Conservation (phyloP, 495 filamentous ascomycete species). For the Penicilliopsis zonata region DNA sequence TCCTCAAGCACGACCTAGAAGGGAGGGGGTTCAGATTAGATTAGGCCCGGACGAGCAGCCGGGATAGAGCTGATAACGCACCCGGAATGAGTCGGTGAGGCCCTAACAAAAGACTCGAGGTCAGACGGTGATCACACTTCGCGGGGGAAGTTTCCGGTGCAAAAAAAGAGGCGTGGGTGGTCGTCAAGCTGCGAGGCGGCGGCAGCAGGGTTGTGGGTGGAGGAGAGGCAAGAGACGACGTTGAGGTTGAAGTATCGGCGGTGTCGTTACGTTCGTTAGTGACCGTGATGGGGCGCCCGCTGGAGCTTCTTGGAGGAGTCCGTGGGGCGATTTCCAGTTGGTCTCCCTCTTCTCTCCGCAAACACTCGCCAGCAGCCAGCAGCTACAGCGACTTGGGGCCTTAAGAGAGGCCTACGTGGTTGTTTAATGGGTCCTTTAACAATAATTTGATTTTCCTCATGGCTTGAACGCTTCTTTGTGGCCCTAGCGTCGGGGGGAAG, state of each 20-base stretch:
- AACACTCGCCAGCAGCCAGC: background rate
- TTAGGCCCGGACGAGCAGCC: background rate
- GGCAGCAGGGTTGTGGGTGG: too few relatives aligned
- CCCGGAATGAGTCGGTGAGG: background rate
- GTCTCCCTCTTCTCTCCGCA: background rate
- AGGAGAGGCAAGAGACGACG: background rate
- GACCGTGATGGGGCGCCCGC: background rate
- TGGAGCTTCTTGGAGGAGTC: background rate
- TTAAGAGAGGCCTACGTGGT: background rate
- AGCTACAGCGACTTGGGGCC: background rate
- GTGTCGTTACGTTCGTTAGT: background rate
- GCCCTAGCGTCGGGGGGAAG: too few relatives aligned
- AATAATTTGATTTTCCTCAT: background rate
- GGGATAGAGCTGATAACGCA: background rate
- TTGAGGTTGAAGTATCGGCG: background rate
- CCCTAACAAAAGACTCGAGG: too few relatives aligned
- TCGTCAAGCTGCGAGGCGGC: background rate
- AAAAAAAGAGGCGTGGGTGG: background rate
- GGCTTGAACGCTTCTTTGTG: too few relatives aligned
- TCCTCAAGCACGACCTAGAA: background rate
- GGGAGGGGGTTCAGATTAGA: too few relatives aligned
- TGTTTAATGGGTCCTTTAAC: background rate
- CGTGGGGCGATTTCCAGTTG: background rate
- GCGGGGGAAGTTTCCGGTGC: background rate
- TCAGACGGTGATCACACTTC: background rate